A percentile compares a stretch with the other conserved stretches of the same genome.
phyloP scores from a whole-genome alignment of 2,329 filamentous ascomycete species.

The Nigrograna mackinnonii region DNA sequence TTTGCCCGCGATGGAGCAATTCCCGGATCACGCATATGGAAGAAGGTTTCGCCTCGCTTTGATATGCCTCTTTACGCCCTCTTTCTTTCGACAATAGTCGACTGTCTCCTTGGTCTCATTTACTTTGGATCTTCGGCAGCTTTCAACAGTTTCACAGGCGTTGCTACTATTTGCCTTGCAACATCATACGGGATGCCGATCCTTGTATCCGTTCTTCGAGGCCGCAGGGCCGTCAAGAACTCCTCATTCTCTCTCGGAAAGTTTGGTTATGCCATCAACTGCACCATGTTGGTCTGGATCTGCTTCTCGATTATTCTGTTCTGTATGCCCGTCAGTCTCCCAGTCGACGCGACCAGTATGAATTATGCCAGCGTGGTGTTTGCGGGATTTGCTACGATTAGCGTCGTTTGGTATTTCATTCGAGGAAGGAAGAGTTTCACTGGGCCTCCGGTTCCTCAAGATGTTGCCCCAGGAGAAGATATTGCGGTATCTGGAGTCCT shows the following conservation, averaged over 20 bases:
- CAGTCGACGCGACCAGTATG: conserved; percentile 44
- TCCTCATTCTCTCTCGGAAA: conserved; percentile 71
- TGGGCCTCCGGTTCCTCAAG: conserved; percentile 40
- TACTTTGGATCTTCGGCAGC: conserved; percentile 78
- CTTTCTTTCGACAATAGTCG: conserved; percentile 67
- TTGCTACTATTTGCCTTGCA: conserved; percentile 77
- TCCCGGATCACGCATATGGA: conserved; percentile 69
- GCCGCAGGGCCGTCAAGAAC: conserved; percentile 66
- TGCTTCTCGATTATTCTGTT: conserved; percentile 71
- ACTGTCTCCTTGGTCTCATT: conserved; percentile 74
- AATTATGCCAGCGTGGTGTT: conserved; percentile 49
- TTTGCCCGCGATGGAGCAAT: conserved; percentile 78
- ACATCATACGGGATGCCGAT: conserved; percentile 78
- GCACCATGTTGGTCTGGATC: conserved; percentile 72
- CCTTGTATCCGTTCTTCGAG: conserved; percentile 68
- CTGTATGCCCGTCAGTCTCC: conserved; percentile 66
- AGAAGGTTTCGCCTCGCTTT: conserved; percentile 64
- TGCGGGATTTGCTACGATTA: conserved; percentile 42
- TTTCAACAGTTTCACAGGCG: conserved; percentile 79
- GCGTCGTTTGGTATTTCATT: conserved; percentile 41
- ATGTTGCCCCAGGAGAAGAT: conserved; percentile 37
- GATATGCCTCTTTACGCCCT: conserved; percentile 74
- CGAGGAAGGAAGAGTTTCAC: conserved; percentile 41
- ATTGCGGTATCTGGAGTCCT: conserved; percentile 34
- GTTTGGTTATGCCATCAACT: conserved; percentile 71